Evolutionary conservation across 163 green algal genomes (phyloP).

Genomic region (Volvox carteri): DNA sequence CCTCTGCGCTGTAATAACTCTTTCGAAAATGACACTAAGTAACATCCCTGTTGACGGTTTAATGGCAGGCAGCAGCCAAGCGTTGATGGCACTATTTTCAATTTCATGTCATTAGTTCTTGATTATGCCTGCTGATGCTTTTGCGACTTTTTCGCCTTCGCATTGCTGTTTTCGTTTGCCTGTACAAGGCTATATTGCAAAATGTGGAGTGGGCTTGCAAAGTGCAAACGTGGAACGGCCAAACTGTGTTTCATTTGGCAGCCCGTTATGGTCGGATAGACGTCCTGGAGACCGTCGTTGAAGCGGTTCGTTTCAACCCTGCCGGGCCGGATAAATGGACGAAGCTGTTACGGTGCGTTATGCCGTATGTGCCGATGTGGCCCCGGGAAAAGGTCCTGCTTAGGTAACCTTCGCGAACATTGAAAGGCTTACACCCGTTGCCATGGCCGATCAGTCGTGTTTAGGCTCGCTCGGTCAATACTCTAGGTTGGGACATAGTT

Average conservation of each 20-base stretch:
- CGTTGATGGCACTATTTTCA: too few species aligned
- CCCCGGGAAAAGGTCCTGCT: not conserved
- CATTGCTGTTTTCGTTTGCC: not conserved
- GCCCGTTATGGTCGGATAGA: conserved; percentile 45
- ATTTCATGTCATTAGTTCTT: too few species aligned
- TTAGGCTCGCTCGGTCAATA: too few species aligned
- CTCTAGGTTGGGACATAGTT: too few species aligned
- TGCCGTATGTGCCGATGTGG: not conserved
- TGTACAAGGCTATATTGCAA: conserved; percentile 10
- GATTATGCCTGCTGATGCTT: too few species aligned
- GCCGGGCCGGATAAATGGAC: conserved; percentile 33
- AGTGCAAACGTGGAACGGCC: conserved; percentile 51
- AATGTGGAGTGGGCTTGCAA: conserved; percentile 42
- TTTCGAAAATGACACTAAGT: too few species aligned
- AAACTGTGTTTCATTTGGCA: conserved; percentile 47
- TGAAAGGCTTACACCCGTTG: not conserved
- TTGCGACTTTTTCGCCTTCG: too few species aligned
- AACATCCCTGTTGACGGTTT: too few species aligned
- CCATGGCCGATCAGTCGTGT: too few species aligned
- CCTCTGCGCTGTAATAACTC: too few species aligned
- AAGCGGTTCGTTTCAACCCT: conserved; percentile 45
- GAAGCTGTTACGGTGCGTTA: conserved; percentile 35
- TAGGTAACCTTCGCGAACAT: not conserved
- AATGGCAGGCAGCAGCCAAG: too few species aligned
- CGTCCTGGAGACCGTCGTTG: conserved; percentile 40